Percentiles rank a stretch among this genome's conserved stretches.
Evolutionary conservation across 495 filamentous ascomycete species (phyloP).

Genomic region (Alectoria sarmentosa): DNA sequence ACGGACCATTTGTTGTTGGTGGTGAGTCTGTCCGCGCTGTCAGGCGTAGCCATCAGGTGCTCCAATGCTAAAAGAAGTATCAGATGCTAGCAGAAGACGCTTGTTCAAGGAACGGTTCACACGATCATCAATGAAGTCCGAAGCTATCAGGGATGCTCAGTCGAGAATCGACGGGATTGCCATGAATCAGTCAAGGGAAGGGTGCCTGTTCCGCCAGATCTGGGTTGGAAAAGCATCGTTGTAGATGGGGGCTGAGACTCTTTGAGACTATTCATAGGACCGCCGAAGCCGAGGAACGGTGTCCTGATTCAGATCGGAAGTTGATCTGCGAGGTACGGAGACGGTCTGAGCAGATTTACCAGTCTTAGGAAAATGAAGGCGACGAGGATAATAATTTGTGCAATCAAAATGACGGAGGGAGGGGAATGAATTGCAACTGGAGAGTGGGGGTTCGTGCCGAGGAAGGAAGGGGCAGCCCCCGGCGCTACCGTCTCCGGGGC

Average conservation of each 20-base stretch:
- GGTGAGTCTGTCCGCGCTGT: neutral
- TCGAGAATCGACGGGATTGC: neutral
- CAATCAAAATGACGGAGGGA: neutral
- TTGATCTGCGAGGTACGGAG: slow-evolving; percentile 16
- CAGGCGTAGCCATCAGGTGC: neutral
- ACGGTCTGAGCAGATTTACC: slow-evolving; percentile 8
- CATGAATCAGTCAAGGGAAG: neutral
- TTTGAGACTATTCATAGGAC: slow-evolving; percentile 8
- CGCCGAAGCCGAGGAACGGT: slow-evolving; percentile 8
- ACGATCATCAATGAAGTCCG: neutral
- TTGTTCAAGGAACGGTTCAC: neutral
- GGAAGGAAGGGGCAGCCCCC: slow-evolving; percentile 7
- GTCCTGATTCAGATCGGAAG: neutral
- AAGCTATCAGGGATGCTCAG: neutral
- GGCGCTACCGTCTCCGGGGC: neutral
- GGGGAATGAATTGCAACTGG: neutral
- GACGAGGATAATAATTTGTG: neutral
- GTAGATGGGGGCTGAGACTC: neutral
- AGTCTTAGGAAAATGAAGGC: neutral
- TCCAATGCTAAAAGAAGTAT: neutral
- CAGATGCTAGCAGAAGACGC: neutral
- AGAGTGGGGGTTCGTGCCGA: slow-evolving; percentile 12
- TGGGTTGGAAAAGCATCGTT: neutral
- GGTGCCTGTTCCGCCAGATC: neutral
- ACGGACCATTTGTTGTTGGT: neutral